Conservation (phyloP, 306 rosid species). For the Ziziphus jujuba region DNA sequence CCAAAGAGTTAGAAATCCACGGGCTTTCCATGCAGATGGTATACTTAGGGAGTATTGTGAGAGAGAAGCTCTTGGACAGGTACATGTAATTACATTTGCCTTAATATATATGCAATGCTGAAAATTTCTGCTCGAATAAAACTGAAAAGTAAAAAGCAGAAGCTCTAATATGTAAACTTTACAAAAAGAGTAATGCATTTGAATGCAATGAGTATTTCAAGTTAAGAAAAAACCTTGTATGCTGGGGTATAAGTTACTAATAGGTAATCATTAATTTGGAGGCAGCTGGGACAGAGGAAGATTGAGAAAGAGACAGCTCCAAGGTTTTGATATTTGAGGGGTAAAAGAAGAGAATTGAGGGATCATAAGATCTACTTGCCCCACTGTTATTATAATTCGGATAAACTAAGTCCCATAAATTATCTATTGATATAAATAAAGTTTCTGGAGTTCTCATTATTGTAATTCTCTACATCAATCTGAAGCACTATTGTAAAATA, state of each 20-base stretch:
- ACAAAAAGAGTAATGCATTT: neutral
- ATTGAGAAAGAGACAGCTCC: neutral
- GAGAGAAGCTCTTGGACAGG: slow-evolving; percentile 95
- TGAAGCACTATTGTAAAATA: neutral
- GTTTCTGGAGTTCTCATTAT: neutral
- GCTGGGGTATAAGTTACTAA: neutral
- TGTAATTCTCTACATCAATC: neutral
- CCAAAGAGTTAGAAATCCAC: slow-evolving; percentile 84
- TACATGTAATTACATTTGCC: slow-evolving; percentile 26
- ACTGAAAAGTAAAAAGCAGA: neutral
- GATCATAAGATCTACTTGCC: neutral
- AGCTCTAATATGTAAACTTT: neutral
- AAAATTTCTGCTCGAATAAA: slow-evolving; percentile 11
- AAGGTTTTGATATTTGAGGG: neutral
- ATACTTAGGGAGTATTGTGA: slow-evolving; percentile 80
- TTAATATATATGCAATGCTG: slow-evolving; percentile 1
- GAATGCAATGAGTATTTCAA: neutral
- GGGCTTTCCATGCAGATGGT: slow-evolving; percentile 72
- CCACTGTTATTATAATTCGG: neutral
- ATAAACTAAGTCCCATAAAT: neutral
- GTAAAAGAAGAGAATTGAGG: neutral
- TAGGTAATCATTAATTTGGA: no score
- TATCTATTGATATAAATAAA: no score
- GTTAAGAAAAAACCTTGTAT: neutral
- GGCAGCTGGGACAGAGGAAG: neutral